A percentile compares a stretch with the other conserved stretches of the same genome.
Evolutionary conservation across 108 stramenopile genomes (phyloP).

Genomic region (Aureococcus anophagefferens): DNA sequence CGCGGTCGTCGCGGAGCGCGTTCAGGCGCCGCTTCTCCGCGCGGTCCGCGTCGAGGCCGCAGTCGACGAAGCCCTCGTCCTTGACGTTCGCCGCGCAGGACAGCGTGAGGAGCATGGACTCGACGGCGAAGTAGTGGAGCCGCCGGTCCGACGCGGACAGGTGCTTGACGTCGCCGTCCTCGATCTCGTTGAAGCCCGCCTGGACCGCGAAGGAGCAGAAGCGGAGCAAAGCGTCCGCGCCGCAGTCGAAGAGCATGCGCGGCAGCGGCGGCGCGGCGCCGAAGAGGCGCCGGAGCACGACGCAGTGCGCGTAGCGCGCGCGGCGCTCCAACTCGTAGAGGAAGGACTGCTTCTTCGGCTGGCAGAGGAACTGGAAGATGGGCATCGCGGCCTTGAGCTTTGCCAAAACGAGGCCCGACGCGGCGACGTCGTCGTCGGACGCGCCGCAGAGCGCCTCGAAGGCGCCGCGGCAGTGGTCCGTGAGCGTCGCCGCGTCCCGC

Average conservation of each 20-base stretch:
- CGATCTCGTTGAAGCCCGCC: background rate
- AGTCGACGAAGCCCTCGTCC: background rate
- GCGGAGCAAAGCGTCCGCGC: background rate
- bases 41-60: no score
- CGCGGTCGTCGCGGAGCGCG: no score
- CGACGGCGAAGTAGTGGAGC: background rate
- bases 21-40: no score
- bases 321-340: background rate
- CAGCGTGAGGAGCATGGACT: background rate
- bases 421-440: background rate
- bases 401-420: background rate
- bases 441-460: background rate
- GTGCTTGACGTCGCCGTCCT: background rate
- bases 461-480: background rate
- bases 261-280: background rate
- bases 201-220: background rate
- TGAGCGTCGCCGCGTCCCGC: background rate
- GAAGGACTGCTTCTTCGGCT: background rate
- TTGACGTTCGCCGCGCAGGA: background rate
- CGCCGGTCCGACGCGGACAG: background rate
- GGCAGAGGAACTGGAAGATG: background rate
- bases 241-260: background rate
- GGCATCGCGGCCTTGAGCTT: background rate
- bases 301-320: background rate
- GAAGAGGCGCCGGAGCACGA: background rate